These are phyloP conservation scores for Galium porrigens DNA, from an alignment of 305 asterid genomes.

Conservation along the genomic window DNA sequence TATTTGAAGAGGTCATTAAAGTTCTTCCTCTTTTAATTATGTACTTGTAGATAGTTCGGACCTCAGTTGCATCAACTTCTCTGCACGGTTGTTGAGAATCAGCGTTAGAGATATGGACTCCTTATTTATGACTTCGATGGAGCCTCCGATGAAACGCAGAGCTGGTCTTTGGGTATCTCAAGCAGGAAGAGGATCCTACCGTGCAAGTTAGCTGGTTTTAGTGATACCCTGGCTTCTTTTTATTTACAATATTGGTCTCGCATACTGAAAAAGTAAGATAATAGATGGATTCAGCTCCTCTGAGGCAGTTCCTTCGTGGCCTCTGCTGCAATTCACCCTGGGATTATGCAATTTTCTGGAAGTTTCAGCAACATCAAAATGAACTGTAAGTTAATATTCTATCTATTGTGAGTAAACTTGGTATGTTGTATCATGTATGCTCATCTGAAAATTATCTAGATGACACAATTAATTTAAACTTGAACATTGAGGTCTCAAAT, in stretches of 20 bases:
- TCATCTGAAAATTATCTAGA: neutral
- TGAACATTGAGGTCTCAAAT: neutral
- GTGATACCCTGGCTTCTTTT: constrained; percentile 23
- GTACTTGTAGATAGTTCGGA: constrained; percentile 15
- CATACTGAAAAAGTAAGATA: constrained; percentile 23
- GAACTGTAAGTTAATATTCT: constrained; percentile 38
- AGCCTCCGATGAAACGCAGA: constrained; percentile 81
- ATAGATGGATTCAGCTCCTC: constrained; percentile 48
- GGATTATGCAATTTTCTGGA: constrained; percentile 92
- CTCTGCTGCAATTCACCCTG: constrained; percentile 72
- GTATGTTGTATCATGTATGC: neutral
- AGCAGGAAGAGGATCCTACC: constrained; percentile 89
- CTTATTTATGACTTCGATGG: constrained; percentile 43
- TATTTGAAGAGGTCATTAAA: constrained; percentile 1
- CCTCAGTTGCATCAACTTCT: constrained; percentile 15
- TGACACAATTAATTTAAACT: neutral
- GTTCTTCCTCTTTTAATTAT: constrained; percentile 21
- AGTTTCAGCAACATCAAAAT: constrained; percentile 37
- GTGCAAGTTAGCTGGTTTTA: constrained; percentile 56
- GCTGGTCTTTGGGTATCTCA: constrained; percentile 68
- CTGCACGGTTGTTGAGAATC: constrained; percentile 16
- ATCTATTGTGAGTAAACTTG: neutral
- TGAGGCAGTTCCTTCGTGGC: constrained; percentile 59
- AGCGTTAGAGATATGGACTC: constrained; percentile 35
- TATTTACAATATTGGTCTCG: constrained; percentile 23